These are phyloP conservation scores for Puccinia triticina DNA, from an alignment of 1,284 basidiomycete genomes.

Conservation along the genomic window DNA sequence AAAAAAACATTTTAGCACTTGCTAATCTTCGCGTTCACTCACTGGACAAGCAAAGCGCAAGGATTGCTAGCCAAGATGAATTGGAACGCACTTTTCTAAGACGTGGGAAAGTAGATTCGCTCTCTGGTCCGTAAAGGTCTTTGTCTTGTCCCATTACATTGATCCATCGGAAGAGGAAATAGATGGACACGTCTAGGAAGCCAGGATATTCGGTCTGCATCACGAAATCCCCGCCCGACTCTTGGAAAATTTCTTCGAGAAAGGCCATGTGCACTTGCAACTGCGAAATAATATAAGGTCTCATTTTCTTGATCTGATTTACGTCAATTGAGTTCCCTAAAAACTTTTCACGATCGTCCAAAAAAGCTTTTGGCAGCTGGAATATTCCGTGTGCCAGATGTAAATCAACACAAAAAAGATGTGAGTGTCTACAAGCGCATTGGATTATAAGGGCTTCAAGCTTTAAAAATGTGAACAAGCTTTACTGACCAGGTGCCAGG, in stretches of 20 bases:
- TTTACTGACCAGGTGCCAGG: constrained; percentile 50
- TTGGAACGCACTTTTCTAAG: background rate
- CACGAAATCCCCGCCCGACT: constrained; percentile 39
- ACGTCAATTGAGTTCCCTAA: constrained; percentile 29
- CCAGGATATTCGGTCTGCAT: constrained; percentile 42
- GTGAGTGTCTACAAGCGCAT: background rate
- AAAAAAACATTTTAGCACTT: background rate
- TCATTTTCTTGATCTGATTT: constrained; percentile 29
- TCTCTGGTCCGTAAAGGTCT: constrained; percentile 18
- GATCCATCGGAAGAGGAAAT: constrained; percentile 51
- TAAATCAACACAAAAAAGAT: background rate
- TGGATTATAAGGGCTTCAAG: background rate
- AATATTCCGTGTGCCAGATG: background rate
- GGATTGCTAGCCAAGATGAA: background rate
- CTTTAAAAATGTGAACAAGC: background rate
- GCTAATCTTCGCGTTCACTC: no score
- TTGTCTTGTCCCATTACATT: constrained; percentile 26
- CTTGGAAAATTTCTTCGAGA: constrained; percentile 37
- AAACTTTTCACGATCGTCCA: constrained; percentile 46
- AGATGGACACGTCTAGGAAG: constrained; percentile 52
- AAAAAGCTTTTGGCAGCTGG: constrained; percentile 48
- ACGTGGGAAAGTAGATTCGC: background rate
- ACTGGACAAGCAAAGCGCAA: no score
- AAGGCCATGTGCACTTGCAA: background rate
- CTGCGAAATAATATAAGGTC: constrained; percentile 24